phyloP scores from a whole-genome alignment of 2,329 filamentous ascomycete species.

The Claviceps sorghi region DNA sequence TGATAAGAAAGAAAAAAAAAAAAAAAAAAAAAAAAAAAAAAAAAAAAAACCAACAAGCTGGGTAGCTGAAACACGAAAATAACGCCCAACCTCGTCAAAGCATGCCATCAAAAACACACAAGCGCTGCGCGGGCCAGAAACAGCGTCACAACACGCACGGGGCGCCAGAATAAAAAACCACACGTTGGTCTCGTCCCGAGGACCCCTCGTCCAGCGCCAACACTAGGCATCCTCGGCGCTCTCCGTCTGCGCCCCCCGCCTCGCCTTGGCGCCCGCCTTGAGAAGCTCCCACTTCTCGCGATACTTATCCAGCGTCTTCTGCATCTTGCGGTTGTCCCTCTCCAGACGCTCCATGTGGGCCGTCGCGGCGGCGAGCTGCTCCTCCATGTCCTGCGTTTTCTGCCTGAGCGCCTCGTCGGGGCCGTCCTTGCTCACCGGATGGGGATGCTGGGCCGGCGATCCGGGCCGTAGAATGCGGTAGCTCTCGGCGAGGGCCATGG shows the following conservation, averaged over 20 bases:
- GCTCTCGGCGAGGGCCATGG: constrained; percentile 74
- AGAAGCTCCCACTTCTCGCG: constrained; percentile 47
- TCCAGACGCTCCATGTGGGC: constrained; percentile 54
- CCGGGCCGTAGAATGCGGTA: constrained; percentile 46
- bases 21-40: no score
- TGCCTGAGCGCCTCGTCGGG: constrained; percentile 25
- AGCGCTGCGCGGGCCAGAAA: no score
- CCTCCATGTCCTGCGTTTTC: constrained; percentile 51
- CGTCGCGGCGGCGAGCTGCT: constrained; percentile 41
- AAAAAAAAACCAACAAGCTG: no score
- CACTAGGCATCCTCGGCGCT: constrained; percentile 19
- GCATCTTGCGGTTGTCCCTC: constrained; percentile 40
- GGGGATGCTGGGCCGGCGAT: constrained; percentile 27
- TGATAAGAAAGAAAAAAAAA: no score
- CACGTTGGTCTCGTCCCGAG: no score
- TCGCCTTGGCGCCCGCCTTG: constrained; percentile 45
- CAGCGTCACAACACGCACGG: no score
- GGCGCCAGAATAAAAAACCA: no score
- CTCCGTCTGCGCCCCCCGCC: constrained; percentile 24
- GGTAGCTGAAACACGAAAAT: no score
- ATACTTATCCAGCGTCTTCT: constrained; percentile 42
- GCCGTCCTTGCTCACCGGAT: constrained; percentile 13
- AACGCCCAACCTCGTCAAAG: no score
- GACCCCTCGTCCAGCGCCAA: no score
- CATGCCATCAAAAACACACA: no score